phyloP scores from a whole-genome alignment of 805 yeast genomes.

The Jamesozyma rosinii region DNA sequence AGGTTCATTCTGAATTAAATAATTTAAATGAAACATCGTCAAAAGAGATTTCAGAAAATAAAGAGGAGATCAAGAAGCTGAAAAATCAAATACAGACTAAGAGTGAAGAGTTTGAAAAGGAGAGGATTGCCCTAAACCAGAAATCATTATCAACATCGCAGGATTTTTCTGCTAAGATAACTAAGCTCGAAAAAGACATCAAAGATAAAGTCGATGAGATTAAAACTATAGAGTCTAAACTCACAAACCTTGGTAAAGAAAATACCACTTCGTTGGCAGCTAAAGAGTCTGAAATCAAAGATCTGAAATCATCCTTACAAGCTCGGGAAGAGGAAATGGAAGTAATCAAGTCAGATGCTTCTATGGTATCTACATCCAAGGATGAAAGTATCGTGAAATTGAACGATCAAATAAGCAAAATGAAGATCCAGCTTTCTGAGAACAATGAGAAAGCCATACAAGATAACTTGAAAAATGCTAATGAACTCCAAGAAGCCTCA shows the following conservation, averaged over 20 bases:
- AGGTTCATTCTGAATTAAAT: background rate
- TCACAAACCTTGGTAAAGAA: background rate
- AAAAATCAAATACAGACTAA: constrained; percentile 33
- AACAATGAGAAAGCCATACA: background rate
- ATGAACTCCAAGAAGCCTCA: background rate
- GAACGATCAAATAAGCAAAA: background rate
- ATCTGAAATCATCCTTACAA: background rate
- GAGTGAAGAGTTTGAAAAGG: constrained; percentile 40
- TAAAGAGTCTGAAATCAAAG: constrained; percentile 1
- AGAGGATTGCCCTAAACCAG: constrained; percentile 39
- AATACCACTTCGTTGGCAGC: background rate
- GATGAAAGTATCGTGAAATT: background rate
- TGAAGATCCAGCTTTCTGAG: background rate
- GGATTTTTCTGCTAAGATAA: constrained; percentile 41
- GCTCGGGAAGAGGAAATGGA: background rate
- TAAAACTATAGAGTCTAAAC: constrained; percentile 6
- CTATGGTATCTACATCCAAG: background rate
- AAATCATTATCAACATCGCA: constrained; percentile 42
- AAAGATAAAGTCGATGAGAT: constrained; percentile 10
- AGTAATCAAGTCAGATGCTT: background rate
- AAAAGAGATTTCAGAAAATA: background rate
- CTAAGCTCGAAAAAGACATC: constrained; percentile 33
- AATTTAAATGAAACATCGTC: background rate
- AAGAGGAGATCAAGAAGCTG: constrained; percentile 22
- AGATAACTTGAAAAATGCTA: background rate